Evolutionary conservation across 495 filamentous ascomycete species (phyloP).

Genomic region (Corynascus novoguineensis): DNA sequence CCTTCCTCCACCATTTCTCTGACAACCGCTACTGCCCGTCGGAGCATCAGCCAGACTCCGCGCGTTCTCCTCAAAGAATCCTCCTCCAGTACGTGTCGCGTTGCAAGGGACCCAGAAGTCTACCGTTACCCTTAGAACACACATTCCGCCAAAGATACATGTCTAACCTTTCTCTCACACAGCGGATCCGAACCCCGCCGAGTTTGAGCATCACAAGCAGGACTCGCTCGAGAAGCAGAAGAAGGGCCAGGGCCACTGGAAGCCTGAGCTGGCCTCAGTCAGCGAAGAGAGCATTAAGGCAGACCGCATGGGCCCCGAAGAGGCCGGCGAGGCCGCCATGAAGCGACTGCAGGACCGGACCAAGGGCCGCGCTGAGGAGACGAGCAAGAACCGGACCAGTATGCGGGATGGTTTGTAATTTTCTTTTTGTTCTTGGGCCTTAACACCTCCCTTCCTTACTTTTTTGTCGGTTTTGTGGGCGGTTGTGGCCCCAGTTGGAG

Average conservation of each 20-base stretch:
- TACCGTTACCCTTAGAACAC: no score
- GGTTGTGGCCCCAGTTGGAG: background rate
- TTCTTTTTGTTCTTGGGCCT: background rate
- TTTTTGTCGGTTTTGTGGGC: background rate
- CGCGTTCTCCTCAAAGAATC: conserved; percentile 9
- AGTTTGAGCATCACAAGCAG: conserved; percentile 67
- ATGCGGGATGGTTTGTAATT: conserved; percentile 41
- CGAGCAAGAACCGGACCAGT: conserved; percentile 39
- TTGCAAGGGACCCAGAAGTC: no score
- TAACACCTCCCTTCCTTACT: no score
- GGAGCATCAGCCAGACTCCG: conserved; percentile 4
- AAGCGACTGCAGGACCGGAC: conserved; percentile 47
- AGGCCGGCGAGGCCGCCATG: conserved; percentile 29
- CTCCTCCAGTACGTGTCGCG: background rate
- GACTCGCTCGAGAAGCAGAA: conserved; percentile 64
- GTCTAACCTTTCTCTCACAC: background rate
- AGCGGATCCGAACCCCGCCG: conserved; percentile 28
- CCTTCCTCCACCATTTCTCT: conserved; percentile 6
- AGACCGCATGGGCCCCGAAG: conserved; percentile 28
- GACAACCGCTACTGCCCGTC: background rate
- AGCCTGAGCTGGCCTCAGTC: conserved; percentile 68
- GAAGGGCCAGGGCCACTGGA: conserved; percentile 75
- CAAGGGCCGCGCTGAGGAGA: conserved; percentile 46
- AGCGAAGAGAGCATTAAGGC: conserved; percentile 71
- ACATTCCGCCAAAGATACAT: background rate